Evolutionary conservation across 352 stramenopile genomes (phyloP).

Genomic region (Globisporangium okanoganense): DNA sequence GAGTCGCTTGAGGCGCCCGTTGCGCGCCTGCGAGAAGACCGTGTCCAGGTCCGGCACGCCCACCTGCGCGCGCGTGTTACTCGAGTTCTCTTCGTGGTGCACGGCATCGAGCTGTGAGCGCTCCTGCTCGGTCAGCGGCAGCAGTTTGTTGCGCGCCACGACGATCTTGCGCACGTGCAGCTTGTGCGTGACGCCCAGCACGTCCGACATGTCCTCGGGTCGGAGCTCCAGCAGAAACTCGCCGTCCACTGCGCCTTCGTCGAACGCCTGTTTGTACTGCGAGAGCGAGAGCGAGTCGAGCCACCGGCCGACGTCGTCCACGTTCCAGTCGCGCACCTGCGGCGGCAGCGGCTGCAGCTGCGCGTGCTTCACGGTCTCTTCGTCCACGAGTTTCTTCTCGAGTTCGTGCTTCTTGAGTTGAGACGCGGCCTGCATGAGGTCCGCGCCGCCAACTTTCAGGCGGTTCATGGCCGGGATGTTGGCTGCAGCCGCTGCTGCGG

Average conservation of each 20-base stretch:
- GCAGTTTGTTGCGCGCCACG: constrained; percentile 81
- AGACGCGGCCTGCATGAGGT: constrained; percentile 55
- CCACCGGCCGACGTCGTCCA: constrained; percentile 91
- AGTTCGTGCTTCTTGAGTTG: constrained; percentile 81
- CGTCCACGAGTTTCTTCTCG: constrained; percentile 40
- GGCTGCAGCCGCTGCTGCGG: constrained; percentile 79
- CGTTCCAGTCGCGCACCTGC: constrained; percentile 75
- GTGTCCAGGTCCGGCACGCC: constrained; percentile 53
- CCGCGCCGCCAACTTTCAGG: constrained; percentile 54
- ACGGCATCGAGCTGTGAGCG: constrained; percentile 62
- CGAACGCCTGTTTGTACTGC: constrained; percentile 91
- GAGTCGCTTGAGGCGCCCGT: constrained; percentile 86
- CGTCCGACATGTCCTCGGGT: constrained; percentile 88
- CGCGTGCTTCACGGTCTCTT: constrained; percentile 50
- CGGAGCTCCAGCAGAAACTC: constrained; percentile 91
- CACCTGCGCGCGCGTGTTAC: constrained; percentile 22
- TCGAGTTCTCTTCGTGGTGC: constrained; percentile 43
- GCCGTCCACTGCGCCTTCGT: constrained; percentile 89
- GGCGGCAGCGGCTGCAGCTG: constrained; percentile 66
- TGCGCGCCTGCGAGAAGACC: constrained; percentile 88
- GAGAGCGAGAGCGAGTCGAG: constrained; percentile 87
- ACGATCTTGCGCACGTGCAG: constrained; percentile 91
- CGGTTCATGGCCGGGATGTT: constrained; percentile 84
- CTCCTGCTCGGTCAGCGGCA: constrained; percentile 79
- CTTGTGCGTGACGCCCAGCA: constrained; percentile 89